phyloP scores from a whole-genome alignment of 2,329 filamentous ascomycete genomes.

The Neofusicoccum umdonicola region DNA sequence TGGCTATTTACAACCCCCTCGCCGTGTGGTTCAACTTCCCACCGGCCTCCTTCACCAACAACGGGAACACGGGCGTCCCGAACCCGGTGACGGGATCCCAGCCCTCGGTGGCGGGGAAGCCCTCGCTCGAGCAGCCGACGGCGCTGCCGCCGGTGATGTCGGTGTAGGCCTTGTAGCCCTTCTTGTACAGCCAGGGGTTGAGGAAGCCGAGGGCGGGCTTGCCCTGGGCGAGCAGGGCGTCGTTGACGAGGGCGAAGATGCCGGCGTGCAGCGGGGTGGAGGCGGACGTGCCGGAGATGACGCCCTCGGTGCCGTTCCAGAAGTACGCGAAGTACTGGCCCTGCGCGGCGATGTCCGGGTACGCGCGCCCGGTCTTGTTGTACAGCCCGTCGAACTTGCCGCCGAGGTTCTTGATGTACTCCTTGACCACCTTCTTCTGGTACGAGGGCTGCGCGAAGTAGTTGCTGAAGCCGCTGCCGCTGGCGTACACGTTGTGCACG shows the following conservation, averaged over 20 bases:
- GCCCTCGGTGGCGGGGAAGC: constrained; percentile 43
- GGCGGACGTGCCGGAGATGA: constrained; percentile 24
- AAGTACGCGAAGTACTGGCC: constrained; percentile 33
- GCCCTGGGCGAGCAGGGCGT: constrained; percentile 46
- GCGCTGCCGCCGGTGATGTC: constrained; percentile 40
- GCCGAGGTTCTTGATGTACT: constrained; percentile 42
- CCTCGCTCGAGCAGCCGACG: constrained; percentile 23
- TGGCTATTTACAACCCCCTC: no score
- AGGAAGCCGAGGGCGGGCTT: constrained; percentile 53
- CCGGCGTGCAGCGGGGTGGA: constrained; percentile 25
- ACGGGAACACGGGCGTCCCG: constrained; percentile 47
- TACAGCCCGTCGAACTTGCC: constrained; percentile 40
- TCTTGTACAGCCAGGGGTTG: constrained; percentile 44
- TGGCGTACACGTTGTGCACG: constrained; percentile 22
- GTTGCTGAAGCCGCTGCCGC: constrained; percentile 35
- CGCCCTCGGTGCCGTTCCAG: constrained; percentile 20
- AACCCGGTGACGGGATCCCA: constrained; percentile 52
- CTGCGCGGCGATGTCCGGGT: constrained; percentile 52
- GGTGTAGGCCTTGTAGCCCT: constrained; percentile 34
- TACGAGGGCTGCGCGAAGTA: constrained; percentile 44
- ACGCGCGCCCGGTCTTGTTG: constrained; percentile 47
- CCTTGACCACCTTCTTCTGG: constrained; percentile 41
- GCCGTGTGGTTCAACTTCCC: background rate
- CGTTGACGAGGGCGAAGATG: constrained; percentile 42
- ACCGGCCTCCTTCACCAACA: constrained; percentile 28